A percentile compares a stretch with the other conserved stretches of the same genome.
Evolutionary conservation across 306 rosid species (phyloP).

Genomic region (Inga leiocalycina): DNA sequence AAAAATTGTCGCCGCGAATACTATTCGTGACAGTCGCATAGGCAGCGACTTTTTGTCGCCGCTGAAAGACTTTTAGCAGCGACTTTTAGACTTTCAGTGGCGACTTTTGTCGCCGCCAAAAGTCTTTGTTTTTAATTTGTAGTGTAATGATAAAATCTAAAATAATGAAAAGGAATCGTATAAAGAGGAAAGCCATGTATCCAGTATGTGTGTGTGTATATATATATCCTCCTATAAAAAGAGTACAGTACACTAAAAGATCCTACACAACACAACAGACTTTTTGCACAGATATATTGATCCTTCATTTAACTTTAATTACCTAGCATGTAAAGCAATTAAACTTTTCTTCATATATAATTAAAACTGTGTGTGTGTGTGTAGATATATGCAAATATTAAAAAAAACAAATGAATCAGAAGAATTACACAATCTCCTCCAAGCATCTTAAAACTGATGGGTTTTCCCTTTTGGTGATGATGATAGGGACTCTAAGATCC

Average conservation of each 20-base stretch:
- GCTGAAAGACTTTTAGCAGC: too few species aligned
- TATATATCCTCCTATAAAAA: not conserved
- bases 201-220: not conserved
- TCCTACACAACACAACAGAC: not conserved
- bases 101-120: too few species aligned
- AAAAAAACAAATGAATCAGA: not conserved
- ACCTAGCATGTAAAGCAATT: not conserved
- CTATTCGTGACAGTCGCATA: too few species aligned
- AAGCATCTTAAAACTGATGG: conserved; percentile 26
- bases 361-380: not conserved
- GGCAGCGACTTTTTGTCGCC: too few species aligned
- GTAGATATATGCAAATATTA: not conserved
- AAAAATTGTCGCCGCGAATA: too few species aligned
- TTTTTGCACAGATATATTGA: not conserved
- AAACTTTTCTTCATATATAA: too few species aligned
- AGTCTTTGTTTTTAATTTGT: too few species aligned
- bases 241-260: not conserved
- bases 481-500: conserved; percentile 56
- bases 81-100: too few species aligned
- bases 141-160: not conserved
- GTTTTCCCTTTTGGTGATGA: conserved; percentile 34
- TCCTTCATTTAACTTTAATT: not conserved
- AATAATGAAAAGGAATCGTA: not conserved
- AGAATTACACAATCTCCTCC: not conserved
- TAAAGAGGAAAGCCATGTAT: not conserved